Conservation (phyloP, 148 eudicot species). For the Heliosperma pusillum region DNA sequence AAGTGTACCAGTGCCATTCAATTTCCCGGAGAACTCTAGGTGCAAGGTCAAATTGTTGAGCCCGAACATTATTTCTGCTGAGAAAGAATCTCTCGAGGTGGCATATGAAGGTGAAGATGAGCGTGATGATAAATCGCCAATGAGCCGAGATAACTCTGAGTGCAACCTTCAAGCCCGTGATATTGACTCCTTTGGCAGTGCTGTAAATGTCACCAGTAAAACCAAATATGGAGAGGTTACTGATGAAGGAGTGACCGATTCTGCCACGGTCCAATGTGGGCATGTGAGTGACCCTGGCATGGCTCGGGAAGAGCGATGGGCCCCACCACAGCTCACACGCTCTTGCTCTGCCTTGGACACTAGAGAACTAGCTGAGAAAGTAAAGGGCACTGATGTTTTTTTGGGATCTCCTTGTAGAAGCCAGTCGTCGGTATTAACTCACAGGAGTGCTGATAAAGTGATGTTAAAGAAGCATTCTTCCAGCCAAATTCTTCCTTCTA, state of each 20-base stretch:
- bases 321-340: slow-evolving; percentile 65
- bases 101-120: slow-evolving; percentile 94
- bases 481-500: slow-evolving; percentile 81
- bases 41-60: slow-evolving; percentile 51
- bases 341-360: slow-evolving; percentile 74
- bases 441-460: slow-evolving; percentile 74
- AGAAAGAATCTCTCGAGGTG: slow-evolving; percentile 43
- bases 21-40: slow-evolving; percentile 37
- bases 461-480: slow-evolving; percentile 79
- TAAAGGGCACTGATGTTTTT: slow-evolving; percentile 24
- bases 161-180: slow-evolving; percentile 37
- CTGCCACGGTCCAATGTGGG: slow-evolving; percentile 39
- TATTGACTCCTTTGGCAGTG: slow-evolving; percentile 14
- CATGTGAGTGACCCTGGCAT: slow-evolving; percentile 84
- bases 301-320: slow-evolving; percentile 45
- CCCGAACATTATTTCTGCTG: slow-evolving; percentile 46
- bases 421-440: slow-evolving; percentile 51
- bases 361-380: slow-evolving; percentile 44
- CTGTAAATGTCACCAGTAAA: slow-evolving; percentile 12
- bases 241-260: slow-evolving; percentile 20
- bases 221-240: slow-evolving; percentile 29
- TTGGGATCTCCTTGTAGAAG: slow-evolving; percentile 39
- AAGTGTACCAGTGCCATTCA: slow-evolving; percentile 40
- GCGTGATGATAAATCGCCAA: slow-evolving; percentile 45
- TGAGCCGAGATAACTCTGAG: slow-evolving; percentile 55